Percentiles rank a stretch among this genome's conserved stretches.
These are phyloP conservation scores for Alternaria triticina DNA, from an alignment of 2,329 filamentous ascomycete genomes.

Conservation along the genomic window DNA sequence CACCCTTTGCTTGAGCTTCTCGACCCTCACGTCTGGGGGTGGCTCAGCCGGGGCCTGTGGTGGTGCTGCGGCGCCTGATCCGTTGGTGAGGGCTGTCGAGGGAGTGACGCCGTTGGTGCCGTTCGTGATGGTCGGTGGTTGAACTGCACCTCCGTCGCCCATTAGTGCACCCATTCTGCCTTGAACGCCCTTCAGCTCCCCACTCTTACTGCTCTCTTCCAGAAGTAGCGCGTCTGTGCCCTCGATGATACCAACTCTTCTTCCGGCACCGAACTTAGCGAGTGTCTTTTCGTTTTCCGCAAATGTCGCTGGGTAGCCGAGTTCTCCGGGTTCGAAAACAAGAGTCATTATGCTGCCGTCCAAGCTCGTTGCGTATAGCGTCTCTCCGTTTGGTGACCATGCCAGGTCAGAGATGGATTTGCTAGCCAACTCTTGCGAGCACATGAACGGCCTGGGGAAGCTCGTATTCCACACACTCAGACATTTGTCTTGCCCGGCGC, in stretches of 20 bases:
- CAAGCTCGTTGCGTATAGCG: conserved; percentile 82
- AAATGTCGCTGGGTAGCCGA: conserved; percentile 84
- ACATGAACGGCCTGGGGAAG: conserved; percentile 86
- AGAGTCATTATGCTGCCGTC: conserved; percentile 87
- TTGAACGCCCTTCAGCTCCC: conserved; percentile 86
- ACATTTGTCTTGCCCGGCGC: conserved; percentile 95
- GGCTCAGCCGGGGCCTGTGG: conserved; percentile 30
- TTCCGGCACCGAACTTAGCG: conserved; percentile 87
- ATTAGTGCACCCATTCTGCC: conserved; percentile 98
- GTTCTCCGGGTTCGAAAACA: conserved; percentile 82
- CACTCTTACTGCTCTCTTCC: conserved; percentile 90
- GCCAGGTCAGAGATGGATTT: conserved; percentile 95
- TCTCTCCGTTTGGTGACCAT: conserved; percentile 91
- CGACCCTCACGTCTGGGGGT: conserved; percentile 63
- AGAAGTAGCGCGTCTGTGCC: conserved; percentile 86
- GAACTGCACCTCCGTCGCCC: conserved; percentile 69
- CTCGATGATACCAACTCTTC: conserved; percentile 90
- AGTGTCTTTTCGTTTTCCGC: conserved; percentile 92
- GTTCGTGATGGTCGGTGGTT: conserved; percentile 62
- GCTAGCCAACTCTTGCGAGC: conserved; percentile 83
- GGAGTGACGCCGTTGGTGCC: conserved; percentile 56
- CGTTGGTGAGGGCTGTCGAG: conserved; percentile 53
- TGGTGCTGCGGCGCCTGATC: conserved; percentile 53
- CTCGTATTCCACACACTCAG: conserved; percentile 98
- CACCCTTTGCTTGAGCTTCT: conserved; percentile 84